phyloP scores from a whole-genome alignment of 441 rosid genomes.

The Pelargonium cotyledonis region DNA sequence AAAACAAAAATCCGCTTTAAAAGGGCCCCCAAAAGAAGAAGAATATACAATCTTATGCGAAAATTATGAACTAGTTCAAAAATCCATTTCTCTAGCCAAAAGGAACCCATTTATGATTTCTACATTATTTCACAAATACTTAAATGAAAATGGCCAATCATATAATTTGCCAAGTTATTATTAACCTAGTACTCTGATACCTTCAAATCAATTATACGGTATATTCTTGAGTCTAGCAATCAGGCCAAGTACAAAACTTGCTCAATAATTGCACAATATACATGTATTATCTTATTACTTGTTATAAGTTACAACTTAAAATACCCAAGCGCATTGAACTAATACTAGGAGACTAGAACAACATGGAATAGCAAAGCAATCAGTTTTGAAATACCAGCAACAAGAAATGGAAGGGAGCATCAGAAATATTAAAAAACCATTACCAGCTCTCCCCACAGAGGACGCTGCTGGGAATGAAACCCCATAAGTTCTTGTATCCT shows the following conservation, averaged over 20 bases:
- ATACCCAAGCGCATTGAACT: too few relatives aligned
- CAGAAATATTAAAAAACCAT: conserved; percentile 13
- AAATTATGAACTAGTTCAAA: too few relatives aligned
- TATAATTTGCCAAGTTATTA: not conserved
- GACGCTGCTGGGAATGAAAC: conserved; percentile 22
- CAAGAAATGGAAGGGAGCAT: not conserved
- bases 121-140: not conserved
- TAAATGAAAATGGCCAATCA: not conserved
- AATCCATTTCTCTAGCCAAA: not conserved
- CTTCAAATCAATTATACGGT: not conserved
- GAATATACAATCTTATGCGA: too few relatives aligned
- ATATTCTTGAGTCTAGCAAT: not conserved
- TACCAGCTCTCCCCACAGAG: conserved; percentile 36
- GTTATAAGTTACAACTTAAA: too few relatives aligned
- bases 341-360: not conserved
- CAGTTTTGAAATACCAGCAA: not conserved
- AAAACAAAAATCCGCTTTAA: not conserved
- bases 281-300: too few relatives aligned
- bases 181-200: not conserved
- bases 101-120: not conserved
- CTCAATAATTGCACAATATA: not conserved
- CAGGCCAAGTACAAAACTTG: not conserved
- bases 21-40: not conserved
- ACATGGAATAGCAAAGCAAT: not conserved
- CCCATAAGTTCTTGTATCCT: conserved; percentile 36